Percentiles rank a stretch among this genome's conserved stretches.
phyloP scores from a whole-genome alignment of 2,329 filamentous ascomycete species.

The Ascosphaera aggregata region DNA sequence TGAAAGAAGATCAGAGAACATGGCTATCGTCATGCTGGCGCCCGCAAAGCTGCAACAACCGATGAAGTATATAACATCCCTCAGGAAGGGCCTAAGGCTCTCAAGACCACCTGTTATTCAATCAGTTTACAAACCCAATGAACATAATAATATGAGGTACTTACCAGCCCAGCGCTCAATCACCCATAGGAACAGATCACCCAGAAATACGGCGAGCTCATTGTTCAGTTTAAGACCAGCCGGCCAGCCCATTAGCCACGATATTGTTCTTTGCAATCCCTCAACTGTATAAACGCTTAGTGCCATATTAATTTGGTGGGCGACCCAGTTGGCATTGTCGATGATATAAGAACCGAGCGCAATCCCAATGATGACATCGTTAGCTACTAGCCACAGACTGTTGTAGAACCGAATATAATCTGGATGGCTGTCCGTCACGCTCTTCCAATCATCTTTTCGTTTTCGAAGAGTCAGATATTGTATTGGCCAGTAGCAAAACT shows the following conservation, averaged over 20 bases:
- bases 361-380: slow-evolving; percentile 96
- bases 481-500: slow-evolving; percentile 98
- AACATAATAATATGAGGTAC: slow-evolving; percentile 9
- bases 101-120: slow-evolving; percentile 50
- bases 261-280: slow-evolving; percentile 68
- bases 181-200: slow-evolving; percentile 92
- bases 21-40: slow-evolving; percentile 86
- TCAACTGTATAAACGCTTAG: slow-evolving; percentile 68
- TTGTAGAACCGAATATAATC: slow-evolving; percentile 99
- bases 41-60: slow-evolving; percentile 89
- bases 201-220: slow-evolving; percentile 79
- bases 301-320: slow-evolving; percentile 50
- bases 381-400: slow-evolving; percentile 91
- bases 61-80: slow-evolving; percentile 72
- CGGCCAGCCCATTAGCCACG: slow-evolving; percentile 89
- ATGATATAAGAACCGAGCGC: slow-evolving; percentile 92
- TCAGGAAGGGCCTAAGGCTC: slow-evolving; percentile 55
- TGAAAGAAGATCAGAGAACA: slow-evolving; percentile 85
- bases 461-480: slow-evolving; percentile 84
- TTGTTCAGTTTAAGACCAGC: slow-evolving; percentile 88
- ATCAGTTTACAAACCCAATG: slow-evolving; percentile 1
- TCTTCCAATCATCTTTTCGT: slow-evolving; percentile 81
- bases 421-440: slow-evolving; percentile 80
- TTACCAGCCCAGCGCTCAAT: slow-evolving; percentile 91
- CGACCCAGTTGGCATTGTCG: slow-evolving; percentile 73